Conservation (phyloP, 352 stramenopile genomes). For the Globisporangium polare region DNA sequence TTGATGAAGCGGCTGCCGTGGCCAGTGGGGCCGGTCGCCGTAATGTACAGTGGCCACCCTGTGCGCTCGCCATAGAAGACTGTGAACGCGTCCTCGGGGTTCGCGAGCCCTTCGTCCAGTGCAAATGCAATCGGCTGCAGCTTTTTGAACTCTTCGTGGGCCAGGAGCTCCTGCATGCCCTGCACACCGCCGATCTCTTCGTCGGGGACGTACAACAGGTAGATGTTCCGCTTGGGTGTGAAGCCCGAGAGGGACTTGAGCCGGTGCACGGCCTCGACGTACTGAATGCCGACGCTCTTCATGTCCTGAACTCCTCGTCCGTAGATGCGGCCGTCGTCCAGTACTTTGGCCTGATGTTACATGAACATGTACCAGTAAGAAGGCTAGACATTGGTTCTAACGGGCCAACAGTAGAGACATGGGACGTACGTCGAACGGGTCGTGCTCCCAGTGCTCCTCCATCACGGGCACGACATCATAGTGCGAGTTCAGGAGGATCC, state of each 20-base stretch:
- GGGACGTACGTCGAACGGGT: conserved; percentile 75
- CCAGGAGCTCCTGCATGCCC: conserved; percentile 92
- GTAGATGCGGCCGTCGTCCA: conserved; percentile 87
- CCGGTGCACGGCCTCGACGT: conserved; percentile 86
- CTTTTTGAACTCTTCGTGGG: conserved; percentile 74
- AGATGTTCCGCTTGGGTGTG: conserved; percentile 82
- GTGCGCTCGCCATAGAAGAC: conserved; percentile 96
- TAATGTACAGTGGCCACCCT: conserved; percentile 92
- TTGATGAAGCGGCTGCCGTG: conserved; percentile 96
- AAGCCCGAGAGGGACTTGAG: conserved; percentile 60
- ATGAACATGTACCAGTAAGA: background rate
- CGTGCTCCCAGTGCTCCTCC: conserved; percentile 77
- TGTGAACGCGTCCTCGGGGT: conserved; percentile 85
- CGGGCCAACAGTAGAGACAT: background rate
- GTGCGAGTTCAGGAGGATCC: conserved; percentile 91
- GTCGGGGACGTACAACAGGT: conserved; percentile 93
- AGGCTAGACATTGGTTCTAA: no score
- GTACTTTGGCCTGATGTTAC: conserved; percentile 38
- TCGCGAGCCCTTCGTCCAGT: conserved; percentile 95
- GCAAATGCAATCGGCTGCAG: conserved; percentile 87
- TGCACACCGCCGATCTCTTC: conserved; percentile 92
- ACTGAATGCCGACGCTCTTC: conserved; percentile 96
- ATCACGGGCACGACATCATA: conserved; percentile 94
- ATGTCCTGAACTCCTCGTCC: conserved; percentile 91
- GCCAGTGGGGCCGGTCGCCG: conserved; percentile 65